Conservation (phyloP, 1,284 basidiomycete species). For the Phylloporus gajari region DNA sequence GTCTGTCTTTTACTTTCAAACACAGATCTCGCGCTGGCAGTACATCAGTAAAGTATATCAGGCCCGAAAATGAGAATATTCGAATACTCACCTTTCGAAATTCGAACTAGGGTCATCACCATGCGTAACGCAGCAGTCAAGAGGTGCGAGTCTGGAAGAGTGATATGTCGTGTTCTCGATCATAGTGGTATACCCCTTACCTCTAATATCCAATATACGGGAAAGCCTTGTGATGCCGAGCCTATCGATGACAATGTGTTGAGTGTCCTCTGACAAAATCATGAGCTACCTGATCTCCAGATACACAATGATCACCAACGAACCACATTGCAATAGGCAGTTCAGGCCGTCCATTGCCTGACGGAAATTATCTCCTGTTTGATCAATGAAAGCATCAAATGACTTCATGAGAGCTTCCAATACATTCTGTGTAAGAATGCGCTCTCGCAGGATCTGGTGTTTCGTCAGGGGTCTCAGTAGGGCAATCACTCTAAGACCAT, state of each 20-base stretch:
- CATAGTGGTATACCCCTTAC: constrained; percentile 10
- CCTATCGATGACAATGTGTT: constrained; percentile 9
- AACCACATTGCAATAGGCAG: constrained; percentile 35
- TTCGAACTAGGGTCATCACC: constrained; percentile 27
- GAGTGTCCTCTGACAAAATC: constrained; percentile 21
- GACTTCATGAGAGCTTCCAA: constrained; percentile 25
- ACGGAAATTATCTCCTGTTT: constrained; percentile 21
- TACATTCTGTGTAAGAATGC: constrained; percentile 28
- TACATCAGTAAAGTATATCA: neutral
- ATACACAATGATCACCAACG: neutral
- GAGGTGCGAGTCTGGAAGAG: constrained; percentile 18
- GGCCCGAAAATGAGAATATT: neutral
- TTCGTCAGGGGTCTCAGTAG: constrained; percentile 32
- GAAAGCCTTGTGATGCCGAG: constrained; percentile 28
- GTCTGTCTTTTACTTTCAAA: constrained; percentile 8
- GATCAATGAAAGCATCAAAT: constrained; percentile 22
- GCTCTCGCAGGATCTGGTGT: constrained; percentile 23
- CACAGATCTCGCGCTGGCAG: constrained; percentile 16
- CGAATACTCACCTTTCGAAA: constrained; percentile 20
- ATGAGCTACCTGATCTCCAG: neutral
- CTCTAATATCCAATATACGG: constrained; percentile 21
- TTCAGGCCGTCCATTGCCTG: constrained; percentile 37
- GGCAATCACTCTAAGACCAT: constrained; percentile 30
- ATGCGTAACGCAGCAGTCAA: constrained; percentile 31
- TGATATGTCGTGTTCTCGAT: neutral